Evolutionary conservation across 1,284 basidiomycete species (phyloP).

Genomic region (Ustilago shanxiensis): DNA sequence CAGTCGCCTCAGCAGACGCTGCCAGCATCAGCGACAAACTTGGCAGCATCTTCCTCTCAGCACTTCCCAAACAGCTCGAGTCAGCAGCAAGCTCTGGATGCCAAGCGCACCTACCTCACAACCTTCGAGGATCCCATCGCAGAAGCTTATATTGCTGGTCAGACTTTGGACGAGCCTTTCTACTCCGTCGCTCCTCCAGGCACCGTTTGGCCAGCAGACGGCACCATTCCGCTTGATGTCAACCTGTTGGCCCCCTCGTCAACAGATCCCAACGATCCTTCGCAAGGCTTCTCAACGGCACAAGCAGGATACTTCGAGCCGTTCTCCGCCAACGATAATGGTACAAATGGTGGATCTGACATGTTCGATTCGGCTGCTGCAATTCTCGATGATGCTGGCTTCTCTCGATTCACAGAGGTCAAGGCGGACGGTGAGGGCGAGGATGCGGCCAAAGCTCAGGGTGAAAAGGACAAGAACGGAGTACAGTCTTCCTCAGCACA

Average conservation of each 20-base stretch:
- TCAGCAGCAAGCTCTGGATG: conserved; percentile 10
- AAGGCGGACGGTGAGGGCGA: conserved; percentile 23
- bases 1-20: conserved; percentile 16
- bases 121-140: conserved; percentile 50
- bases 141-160: conserved; percentile 46
- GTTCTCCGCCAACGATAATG: conserved; percentile 8
- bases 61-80: conserved; percentile 12
- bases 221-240: conserved; percentile 33
- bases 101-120: conserved; percentile 33
- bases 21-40: neutral
- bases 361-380: conserved; percentile 38
- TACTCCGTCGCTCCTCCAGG: conserved; percentile 41
- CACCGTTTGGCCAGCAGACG: conserved; percentile 16
- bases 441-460: neutral
- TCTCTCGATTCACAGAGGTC: conserved; percentile 36
- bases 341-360: conserved; percentile 2
- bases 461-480: neutral
- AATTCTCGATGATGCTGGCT: conserved; percentile 40
- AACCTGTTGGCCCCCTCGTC: conserved; percentile 3
- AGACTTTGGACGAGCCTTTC: conserved; percentile 44
- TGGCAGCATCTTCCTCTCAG: conserved; percentile 6
- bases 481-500: neutral
- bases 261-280: conserved; percentile 19
- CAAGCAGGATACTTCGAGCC: conserved; percentile 24
- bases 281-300: conserved; percentile 15